Evolutionary conservation across 495 filamentous ascomycete species (phyloP).

Genomic region (Pyrenula massariospora): DNA sequence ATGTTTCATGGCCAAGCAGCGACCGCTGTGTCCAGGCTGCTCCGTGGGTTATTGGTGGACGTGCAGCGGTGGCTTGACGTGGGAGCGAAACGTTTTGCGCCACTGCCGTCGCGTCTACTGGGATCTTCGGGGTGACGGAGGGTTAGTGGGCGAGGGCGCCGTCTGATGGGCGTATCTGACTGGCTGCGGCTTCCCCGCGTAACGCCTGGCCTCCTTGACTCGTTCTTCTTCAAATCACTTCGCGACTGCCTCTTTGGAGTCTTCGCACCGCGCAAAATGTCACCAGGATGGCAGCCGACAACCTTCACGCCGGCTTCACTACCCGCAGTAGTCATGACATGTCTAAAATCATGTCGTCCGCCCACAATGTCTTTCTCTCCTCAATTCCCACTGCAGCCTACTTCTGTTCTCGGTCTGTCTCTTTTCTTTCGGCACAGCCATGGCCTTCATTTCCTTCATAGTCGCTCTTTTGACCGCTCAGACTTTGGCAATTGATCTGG

Average conservation of each 20-base stretch:
- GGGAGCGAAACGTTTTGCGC: not conserved
- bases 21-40: not conserved
- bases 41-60: not conserved
- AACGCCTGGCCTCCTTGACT: not conserved
- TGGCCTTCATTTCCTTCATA: not conserved
- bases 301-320: not conserved
- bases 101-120: not conserved
- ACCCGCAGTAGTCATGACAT: not conserved
- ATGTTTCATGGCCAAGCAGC: not conserved
- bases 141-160: too few species aligned
- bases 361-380: not conserved
- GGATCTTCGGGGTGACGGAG: too few species aligned
- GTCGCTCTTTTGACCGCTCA: not conserved
- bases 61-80: too few species aligned
- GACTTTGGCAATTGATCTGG: not conserved
- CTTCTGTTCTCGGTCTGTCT: not conserved
- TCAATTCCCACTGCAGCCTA: not conserved
- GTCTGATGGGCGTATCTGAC: too few species aligned
- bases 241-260: not conserved
- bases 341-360: not conserved
- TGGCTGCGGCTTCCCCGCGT: not conserved
- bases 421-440: not conserved
- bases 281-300: too few species aligned
- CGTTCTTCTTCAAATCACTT: too few species aligned
- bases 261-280: not conserved